Conservation (phyloP, 2,329 filamentous ascomycete species). For the Polychaeton citri region DNA sequence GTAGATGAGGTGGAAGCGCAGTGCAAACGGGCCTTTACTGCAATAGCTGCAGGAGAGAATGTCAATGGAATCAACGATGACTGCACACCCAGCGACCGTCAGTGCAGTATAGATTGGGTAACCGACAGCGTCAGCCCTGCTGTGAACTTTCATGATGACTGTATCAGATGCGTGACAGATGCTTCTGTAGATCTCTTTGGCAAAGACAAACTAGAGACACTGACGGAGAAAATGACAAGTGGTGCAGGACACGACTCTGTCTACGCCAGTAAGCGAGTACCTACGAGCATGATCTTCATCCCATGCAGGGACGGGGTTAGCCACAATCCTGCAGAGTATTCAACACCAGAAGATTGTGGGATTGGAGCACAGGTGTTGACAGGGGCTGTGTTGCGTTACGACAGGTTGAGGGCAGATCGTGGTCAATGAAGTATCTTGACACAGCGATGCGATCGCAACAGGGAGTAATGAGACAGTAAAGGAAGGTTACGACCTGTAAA, state of each 20-base stretch:
- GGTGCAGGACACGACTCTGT: conserved; percentile 51
- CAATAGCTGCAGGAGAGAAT: conserved; percentile 45
- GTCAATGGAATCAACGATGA: conserved; percentile 32
- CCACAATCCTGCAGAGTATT: conserved; percentile 34
- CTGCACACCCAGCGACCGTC: conserved; percentile 25
- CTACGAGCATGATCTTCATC: conserved; percentile 36
- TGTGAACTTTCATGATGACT: conserved; percentile 52
- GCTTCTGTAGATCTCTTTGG: conserved; percentile 47
- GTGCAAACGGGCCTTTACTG: conserved; percentile 44
- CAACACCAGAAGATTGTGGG: conserved; percentile 32
- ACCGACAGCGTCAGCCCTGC: conserved; percentile 51
- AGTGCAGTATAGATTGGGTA: conserved; percentile 42
- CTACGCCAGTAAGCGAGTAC: conserved; percentile 30
- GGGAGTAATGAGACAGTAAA: neutral
- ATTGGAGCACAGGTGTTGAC: conserved; percentile 36
- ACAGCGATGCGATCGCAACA: neutral
- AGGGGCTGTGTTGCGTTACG: conserved; percentile 37
- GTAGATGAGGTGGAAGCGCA: conserved; percentile 45
- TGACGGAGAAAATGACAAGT: conserved; percentile 41
- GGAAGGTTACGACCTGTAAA: neutral
- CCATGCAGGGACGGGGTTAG: conserved; percentile 34
- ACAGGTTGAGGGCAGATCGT: conserved; percentile 28
- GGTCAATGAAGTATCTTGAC: neutral
- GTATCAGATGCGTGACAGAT: conserved; percentile 50
- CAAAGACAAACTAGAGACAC: conserved; percentile 24